Evolutionary conservation across 2,329 filamentous ascomycete genomes (phyloP), one percentile per base, ranked within the genome.

Genomic region (Laburnicola sp.): DNA sequence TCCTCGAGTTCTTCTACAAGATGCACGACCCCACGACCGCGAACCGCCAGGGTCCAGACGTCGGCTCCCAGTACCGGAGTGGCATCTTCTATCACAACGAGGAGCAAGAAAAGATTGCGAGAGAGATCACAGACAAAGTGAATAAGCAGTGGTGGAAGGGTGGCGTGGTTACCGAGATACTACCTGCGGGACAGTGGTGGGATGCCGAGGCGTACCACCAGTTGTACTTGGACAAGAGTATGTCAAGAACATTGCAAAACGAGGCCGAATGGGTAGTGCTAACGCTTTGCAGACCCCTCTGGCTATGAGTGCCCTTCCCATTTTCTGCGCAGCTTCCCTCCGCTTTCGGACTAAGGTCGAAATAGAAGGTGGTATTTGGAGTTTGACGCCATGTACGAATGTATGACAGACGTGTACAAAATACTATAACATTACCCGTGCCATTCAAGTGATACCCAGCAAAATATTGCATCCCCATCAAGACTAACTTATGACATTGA

Each of bases 121-220:
- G 84, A 60, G 86, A 92, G 45, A 80, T 99, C 2, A 96, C 91
- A 8, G 80, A 82, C 44, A 83, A 86, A 74, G 92, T 86, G 9
- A 85, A 86, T 74, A 85, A 88, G 74, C 83, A 97, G 77, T 99
- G 94, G 76, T 51, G 81, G 78, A 47, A 89, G 79, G 9, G 77
- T 79, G 27, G 89, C 74, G 22, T 78, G 74, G 61, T 82, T 75
- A 51, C 82, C 74, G 11, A 92, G 77, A 48, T 84, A 74, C 30
- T 81, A 72, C 22, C 88, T 82, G 70, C 91, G 0, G 88, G 87
- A 3, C 78, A 88, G 72, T 97, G 94, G 94, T 99, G 89, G 87
- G 87, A 95, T 75, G 94, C 94, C 0, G 94, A 99, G 80, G 85
- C 89, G 51, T 97, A 97, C 70, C 94, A 99, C 75, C 94, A 99